A percentile compares a stretch with the other conserved stretches of the same genome.
phyloP scores from a whole-genome alignment of 495 filamentous ascomycete genomes.

The Chaetomidium leptoderma region DNA sequence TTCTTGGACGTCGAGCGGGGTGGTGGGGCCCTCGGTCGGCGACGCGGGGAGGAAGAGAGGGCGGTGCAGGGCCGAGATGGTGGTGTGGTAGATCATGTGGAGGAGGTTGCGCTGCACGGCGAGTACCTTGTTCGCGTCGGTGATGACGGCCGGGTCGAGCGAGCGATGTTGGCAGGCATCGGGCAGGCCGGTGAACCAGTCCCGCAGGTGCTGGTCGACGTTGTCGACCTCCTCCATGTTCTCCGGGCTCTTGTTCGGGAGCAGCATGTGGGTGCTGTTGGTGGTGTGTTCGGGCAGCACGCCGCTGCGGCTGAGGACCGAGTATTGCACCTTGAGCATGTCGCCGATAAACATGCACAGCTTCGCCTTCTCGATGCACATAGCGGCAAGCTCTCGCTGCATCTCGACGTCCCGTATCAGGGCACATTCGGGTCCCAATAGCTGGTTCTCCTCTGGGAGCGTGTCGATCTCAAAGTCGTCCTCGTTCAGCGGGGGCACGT shows the following conservation, averaged over 20 bases:
- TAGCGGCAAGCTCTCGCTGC: constrained; percentile 69
- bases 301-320: constrained; percentile 76
- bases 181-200: constrained; percentile 68
- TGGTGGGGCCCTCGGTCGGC: constrained; percentile 53
- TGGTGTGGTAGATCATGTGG: constrained; percentile 86
- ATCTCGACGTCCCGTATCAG: constrained; percentile 58
- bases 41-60: constrained; percentile 78
- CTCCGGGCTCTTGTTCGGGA: constrained; percentile 77
- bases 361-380: constrained; percentile 90
- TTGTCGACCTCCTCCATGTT: constrained; percentile 67
- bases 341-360: constrained; percentile 81
- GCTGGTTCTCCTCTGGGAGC: constrained; percentile 58
- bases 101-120: constrained; percentile 72
- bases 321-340: constrained; percentile 82
- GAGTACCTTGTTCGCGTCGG: constrained; percentile 42
- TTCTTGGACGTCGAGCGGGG: constrained; percentile 61
- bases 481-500: constrained; percentile 80
- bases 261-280: constrained; percentile 81
- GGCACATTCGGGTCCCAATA: constrained; percentile 63
- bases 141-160: constrained; percentile 45
- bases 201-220: constrained; percentile 68
- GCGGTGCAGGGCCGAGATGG: constrained; percentile 79
- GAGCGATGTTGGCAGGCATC: constrained; percentile 58
- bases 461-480: constrained; percentile 76
- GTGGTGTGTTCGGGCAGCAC: constrained; percentile 63